phyloP scores from a whole-genome alignment of 345 rosid genomes.

The Luvunga scandens region DNA sequence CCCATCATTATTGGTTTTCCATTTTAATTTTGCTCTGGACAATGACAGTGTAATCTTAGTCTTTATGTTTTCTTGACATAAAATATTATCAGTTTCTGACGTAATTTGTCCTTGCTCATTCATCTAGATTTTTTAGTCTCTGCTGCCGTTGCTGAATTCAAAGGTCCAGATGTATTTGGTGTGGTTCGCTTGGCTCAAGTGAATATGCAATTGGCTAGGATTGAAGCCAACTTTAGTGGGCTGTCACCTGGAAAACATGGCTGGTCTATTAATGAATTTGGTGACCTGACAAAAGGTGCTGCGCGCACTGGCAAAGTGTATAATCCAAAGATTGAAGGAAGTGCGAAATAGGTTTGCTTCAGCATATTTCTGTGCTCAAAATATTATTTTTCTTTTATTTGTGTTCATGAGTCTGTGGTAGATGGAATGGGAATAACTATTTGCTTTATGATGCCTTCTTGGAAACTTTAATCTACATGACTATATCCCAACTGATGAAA shows the following conservation, averaged over 20 bases:
- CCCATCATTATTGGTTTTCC: background rate
- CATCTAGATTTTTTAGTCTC: slow-evolving; percentile 77
- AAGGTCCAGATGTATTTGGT: slow-evolving; percentile 86
- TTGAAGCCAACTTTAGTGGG: slow-evolving; percentile 84
- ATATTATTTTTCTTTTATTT: background rate
- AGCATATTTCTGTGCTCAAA: background rate
- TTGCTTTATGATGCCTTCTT: background rate
- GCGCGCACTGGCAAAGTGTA: slow-evolving; percentile 79
- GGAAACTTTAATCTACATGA: background rate
- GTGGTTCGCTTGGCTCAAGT: slow-evolving; percentile 91
- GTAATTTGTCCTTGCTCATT: background rate
- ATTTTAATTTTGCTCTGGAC: background rate
- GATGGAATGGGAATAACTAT: background rate
- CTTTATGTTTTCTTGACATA: background rate
- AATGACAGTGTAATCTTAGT: background rate
- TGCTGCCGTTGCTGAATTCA: slow-evolving; percentile 91
- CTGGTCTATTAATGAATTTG: slow-evolving; percentile 91
- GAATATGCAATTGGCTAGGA: slow-evolving; percentile 81
- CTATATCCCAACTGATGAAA: background rate
- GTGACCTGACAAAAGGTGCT: slow-evolving; percentile 89
- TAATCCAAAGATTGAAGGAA: slow-evolving; percentile 43
- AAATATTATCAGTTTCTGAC: background rate
- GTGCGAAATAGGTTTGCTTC: slow-evolving; percentile 47
- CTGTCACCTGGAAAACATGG: slow-evolving; percentile 77
- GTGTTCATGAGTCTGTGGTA: background rate